Evolutionary conservation across 768 basidiomycete species (phyloP), one percentile per base, ranked within the genome.

Genomic region (Mycena chlorophos): DNA sequence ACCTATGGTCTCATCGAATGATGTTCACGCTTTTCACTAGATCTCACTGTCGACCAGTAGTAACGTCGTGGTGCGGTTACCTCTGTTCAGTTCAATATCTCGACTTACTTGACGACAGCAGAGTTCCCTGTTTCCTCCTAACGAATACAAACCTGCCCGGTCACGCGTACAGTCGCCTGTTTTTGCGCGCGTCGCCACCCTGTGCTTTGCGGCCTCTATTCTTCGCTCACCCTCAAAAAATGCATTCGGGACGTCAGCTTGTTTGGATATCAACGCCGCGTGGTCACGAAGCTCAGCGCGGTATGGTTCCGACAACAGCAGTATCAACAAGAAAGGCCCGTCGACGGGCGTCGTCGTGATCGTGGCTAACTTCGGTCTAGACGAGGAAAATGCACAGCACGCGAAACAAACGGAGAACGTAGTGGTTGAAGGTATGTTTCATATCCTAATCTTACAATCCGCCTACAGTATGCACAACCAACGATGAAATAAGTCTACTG

Each of bases 301-400:
- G 81, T 93, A 54, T 89, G 90, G 3, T 94, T 94, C 68, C 94
- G 91, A 91, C 89, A 91, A 68, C 94, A 94, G 68, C 91, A 94
- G 64, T 81, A 86, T 49, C 88, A 90, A 58, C 91, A 94, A 70
- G 91, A 94, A 74, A 85, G 81, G 91, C 89, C 53, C 54, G 71
- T 62, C 40, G 22, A 20, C 5, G 55, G 26, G 26, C 25, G 31
- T 38, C 16, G 42, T 51, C 42, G 40, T 31, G 42, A 46, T 51
- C 27, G 23, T 58, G 26, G 39, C 49, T n/a, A 61, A 57, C n/a
- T 56, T 48, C 31, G 46, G 52, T 23, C 5, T 53, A 90, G 88
- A 85, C 62, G 91, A 93, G 66, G 91, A 86, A 69, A 89, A 88
- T 62, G 82, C 86, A 4, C 89, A 91, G 61, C 66, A 90, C 38